Evolutionary conservation across 83 land plant genomes (phyloP), one percentile per base, ranked within the genome.

Genomic region (Diphasiastrum complanatum): DNA sequence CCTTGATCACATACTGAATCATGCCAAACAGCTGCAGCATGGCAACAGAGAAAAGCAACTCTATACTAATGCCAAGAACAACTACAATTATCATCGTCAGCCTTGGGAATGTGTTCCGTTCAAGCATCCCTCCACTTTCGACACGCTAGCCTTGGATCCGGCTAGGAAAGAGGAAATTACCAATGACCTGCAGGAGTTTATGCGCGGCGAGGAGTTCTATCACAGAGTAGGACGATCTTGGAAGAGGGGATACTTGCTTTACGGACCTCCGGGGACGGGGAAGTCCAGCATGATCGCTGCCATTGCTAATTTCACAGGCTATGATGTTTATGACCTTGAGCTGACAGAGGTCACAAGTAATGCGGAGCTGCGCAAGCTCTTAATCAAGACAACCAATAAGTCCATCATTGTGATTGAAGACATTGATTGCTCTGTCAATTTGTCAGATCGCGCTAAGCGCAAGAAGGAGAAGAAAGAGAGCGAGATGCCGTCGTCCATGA

Each of bases 201-300:
- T 77, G 24, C 43, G 38, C 10, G 85, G 83, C 6, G 63, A 70
- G 52, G 83, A 79, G 28, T 81, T 78, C 62, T 84, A 87, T 66
- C 68, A 68, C 36, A 30, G 77, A 6, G 76, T 78, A 5, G 93
- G 93, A 10, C 76, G 87, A 3, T 71, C 95, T 24, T 87, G 95
- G 95, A 87, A 87, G 68, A 68, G 95, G 16, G 93, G 93, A 1
- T 87, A 87, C 38, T 76, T 87, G 45, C 78, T 87, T 2, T 71
- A 84, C 64, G 86, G 95, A 8, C 86, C 86, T 1, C 95, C 95
- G 2, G 95, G 92, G 2, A 71, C 92, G 8, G 92, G 92, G 2
- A 89, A 89, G 49, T 79, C 96, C 31, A 86, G 83, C 65, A 83
- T 86, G 79, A 73, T 80, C 31, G 85, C 93, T 19, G 92, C 92